These are phyloP conservation scores for Pseudocercospora fuligena DNA, from an alignment of 2,329 filamentous ascomycete species.

Conservation along the genomic window DNA sequence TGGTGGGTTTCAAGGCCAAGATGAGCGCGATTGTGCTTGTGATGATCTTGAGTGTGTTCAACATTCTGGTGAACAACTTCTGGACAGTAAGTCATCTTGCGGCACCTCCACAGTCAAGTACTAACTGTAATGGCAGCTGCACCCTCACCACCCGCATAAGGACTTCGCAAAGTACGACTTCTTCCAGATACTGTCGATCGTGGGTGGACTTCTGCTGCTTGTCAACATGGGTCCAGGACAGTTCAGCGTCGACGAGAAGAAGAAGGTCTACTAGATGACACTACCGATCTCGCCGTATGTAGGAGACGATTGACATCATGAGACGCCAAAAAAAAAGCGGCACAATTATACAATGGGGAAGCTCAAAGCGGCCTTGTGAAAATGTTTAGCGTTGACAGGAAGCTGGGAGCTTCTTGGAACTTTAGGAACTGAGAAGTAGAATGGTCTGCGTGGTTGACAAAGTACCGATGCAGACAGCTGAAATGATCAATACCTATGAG, in stretches of 20 bases:
- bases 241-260: slow-evolving; percentile 99
- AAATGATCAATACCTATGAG: not conserved
- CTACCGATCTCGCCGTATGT: not conserved
- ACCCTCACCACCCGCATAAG: slow-evolving; percentile 98
- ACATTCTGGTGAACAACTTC: slow-evolving; percentile 98
- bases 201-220: slow-evolving; percentile 91
- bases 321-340: not conserved
- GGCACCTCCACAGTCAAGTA: slow-evolving; percentile 28
- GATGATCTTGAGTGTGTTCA: slow-evolving; percentile 94
- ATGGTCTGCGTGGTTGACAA: not conserved
- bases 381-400: not conserved
- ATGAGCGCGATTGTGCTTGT: slow-evolving; percentile 96
- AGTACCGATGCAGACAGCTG: not conserved
- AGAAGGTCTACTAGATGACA: slow-evolving; percentile 86
- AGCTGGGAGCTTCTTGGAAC: not conserved
- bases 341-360: not conserved
- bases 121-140: slow-evolving; percentile 67
- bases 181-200: slow-evolving; percentile 99
- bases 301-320: not conserved
- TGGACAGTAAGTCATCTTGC: slow-evolving; percentile 78
- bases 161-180: slow-evolving; percentile 99
- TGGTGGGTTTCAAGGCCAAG: slow-evolving; percentile 99
- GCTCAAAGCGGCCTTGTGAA: not conserved
- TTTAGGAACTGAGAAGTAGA: not conserved
- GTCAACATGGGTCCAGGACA: slow-evolving; percentile 99